Evolutionary conservation across 2,329 filamentous ascomycete genomes (phyloP).

Genomic region (Boeremia lycopersici): DNA sequence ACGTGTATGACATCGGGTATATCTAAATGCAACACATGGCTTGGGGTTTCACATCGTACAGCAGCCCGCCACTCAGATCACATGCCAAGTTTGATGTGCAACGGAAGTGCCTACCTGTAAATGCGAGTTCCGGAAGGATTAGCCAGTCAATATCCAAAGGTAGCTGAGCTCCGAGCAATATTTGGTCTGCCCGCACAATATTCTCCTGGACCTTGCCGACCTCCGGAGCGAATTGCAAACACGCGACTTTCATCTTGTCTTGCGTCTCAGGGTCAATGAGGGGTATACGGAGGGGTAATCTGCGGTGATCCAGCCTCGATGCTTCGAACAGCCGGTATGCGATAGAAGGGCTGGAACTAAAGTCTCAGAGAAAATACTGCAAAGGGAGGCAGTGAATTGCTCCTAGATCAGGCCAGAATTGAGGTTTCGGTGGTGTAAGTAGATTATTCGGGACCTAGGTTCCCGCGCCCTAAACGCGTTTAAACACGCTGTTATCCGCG

Average conservation of each 20-base stretch:
- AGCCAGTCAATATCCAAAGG: constrained; percentile 66
- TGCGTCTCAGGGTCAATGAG: constrained; percentile 9
- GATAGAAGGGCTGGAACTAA: background rate
- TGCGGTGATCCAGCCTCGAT: constrained; percentile 1
- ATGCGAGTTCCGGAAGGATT: constrained; percentile 77
- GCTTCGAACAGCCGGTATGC: background rate
- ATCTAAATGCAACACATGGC: background rate
- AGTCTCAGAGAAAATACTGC: no score
- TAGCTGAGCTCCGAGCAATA: constrained; percentile 60
- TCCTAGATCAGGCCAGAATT: background rate
- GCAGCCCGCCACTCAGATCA: background rate
- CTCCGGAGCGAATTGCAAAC: constrained; percentile 73
- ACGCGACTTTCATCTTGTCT: constrained; percentile 68
- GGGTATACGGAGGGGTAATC: constrained; percentile 13
- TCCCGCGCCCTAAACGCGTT: constrained; percentile 16
- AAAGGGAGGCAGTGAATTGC: background rate
- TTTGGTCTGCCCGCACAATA: constrained; percentile 68
- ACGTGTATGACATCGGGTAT: background rate
- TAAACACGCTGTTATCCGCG: constrained; percentile 5
- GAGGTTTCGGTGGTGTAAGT: constrained; percentile 7
- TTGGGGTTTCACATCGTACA: background rate
- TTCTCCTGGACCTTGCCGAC: constrained; percentile 75
- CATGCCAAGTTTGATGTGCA: background rate
- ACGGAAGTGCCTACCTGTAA: constrained; percentile 62
- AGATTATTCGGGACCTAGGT: constrained; percentile 13